Percentiles rank a stretch among this genome's conserved stretches.
phyloP scores from a whole-genome alignment of 257 asterid species.

The Oldenlandia corymbosa region DNA sequence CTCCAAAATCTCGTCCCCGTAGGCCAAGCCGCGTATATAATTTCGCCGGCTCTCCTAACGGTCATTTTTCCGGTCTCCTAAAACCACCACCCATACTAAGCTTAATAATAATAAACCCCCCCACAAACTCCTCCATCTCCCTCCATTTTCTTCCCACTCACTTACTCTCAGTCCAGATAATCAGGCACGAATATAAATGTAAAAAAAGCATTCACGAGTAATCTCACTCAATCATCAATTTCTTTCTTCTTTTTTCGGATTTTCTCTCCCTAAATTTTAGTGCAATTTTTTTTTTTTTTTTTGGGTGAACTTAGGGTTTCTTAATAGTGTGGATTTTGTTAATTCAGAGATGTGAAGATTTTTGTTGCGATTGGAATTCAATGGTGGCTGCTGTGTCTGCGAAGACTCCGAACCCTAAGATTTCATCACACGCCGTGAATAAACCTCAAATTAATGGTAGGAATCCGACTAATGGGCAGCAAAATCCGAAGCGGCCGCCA shows the following conservation, averaged over 20 bases:
- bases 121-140: constrained; percentile 14
- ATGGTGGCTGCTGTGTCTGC: constrained; percentile 65
- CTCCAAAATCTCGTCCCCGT: constrained; percentile 24
- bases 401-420: constrained; percentile 45
- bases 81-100: no score
- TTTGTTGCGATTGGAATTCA: constrained; percentile 12
- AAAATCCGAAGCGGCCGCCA: constrained; percentile 49
- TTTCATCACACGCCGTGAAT: constrained; percentile 22
- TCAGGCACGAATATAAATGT: neutral
- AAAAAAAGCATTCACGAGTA: neutral
- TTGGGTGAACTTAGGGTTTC: constrained; percentile 22
- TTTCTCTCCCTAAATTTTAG: constrained; percentile 17
- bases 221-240: neutral
- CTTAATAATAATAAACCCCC: constrained; percentile 22
- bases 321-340: constrained; percentile 2
- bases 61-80: constrained; percentile 31
- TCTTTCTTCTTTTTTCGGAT: neutral
- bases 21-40: constrained; percentile 20
- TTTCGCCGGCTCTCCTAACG: constrained; percentile 40
- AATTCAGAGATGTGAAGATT: constrained; percentile 38
- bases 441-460: constrained; percentile 3
- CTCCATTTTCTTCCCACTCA: neutral
- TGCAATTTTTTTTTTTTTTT: constrained; percentile 3
- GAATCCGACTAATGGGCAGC: constrained; percentile 12
- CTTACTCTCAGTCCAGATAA: constrained; percentile 3